phyloP scores from a whole-genome alignment of 2,329 filamentous ascomycete genomes.

The Aspergillus viridinutans region DNA sequence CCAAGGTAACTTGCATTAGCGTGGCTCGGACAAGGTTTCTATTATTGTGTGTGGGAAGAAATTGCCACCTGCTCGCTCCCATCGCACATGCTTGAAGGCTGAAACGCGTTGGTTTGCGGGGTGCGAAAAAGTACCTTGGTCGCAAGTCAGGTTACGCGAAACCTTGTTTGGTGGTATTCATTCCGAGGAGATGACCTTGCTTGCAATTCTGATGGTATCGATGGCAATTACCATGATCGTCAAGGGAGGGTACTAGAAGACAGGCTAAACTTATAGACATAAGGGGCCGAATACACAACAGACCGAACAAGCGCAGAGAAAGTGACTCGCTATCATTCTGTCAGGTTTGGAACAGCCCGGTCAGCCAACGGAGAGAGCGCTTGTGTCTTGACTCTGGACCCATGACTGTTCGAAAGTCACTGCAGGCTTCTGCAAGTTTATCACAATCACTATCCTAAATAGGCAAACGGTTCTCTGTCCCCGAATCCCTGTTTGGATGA shows the following conservation, averaged over 20 bases:
- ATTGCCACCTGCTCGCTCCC: background rate
- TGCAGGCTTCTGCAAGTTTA: background rate
- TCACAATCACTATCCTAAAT: background rate
- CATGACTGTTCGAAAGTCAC: background rate
- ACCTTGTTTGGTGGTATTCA: background rate
- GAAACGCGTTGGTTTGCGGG: background rate
- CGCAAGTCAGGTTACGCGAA: background rate
- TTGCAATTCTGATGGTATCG: background rate
- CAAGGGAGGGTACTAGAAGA: background rate
- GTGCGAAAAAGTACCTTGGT: background rate
- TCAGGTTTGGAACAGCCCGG: background rate
- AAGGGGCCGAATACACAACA: background rate
- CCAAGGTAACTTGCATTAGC: constrained; percentile 38
- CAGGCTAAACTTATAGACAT: background rate
- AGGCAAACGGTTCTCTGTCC: background rate
- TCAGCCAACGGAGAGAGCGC: background rate
- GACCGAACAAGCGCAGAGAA: too few relatives aligned
- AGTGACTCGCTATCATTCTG: too few relatives aligned
- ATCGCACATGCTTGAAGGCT: background rate
- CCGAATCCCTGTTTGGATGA: background rate
- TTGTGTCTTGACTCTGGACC: background rate
- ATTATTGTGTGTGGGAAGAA: background rate
- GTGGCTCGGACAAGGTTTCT: constrained; percentile 20
- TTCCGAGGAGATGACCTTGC: background rate
- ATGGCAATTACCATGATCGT: background rate